Evolutionary conservation across 805 yeast genomes (phyloP).

Genomic region (Wickerhamomyces bovis): DNA sequence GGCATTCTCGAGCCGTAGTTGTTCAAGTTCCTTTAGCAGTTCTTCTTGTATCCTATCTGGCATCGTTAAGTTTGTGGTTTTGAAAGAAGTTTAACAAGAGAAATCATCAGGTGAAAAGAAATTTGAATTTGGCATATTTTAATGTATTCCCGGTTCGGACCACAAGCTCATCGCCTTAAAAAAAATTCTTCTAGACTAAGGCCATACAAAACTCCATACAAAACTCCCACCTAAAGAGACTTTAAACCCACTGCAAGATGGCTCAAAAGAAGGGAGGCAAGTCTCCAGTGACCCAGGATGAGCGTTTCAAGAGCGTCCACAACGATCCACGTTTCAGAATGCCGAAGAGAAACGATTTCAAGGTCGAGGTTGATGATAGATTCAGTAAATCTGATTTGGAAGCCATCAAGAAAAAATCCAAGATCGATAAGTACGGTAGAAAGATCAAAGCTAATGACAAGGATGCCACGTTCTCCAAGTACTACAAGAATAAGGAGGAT

Average conservation of each 20-base stretch:
- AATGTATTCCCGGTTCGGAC: neutral
- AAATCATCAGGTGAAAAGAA: neutral
- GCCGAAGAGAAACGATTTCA: constrained; percentile 62
- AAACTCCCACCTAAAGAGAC: too few species aligned
- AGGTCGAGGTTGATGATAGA: constrained; percentile 79
- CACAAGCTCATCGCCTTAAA: constrained; percentile 7
- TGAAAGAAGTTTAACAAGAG: neutral
- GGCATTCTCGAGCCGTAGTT: constrained; percentile 14
- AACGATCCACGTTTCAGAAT: constrained; percentile 83
- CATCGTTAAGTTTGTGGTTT: neutral
- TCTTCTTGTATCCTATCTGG: neutral
- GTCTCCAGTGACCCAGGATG: constrained; percentile 44
- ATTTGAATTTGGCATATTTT: neutral
- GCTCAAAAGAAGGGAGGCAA: constrained; percentile 7
- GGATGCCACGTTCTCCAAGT: constrained; percentile 27
- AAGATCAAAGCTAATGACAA: constrained; percentile 43
- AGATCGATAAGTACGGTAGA: constrained; percentile 86
- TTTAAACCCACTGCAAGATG: constrained; percentile 6
- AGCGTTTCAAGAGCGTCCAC: constrained; percentile 72
- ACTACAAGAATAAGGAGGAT: constrained; percentile 37
- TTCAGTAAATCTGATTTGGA: constrained; percentile 60
- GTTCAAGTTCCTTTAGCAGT: constrained; percentile 5
- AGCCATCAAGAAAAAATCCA: constrained; percentile 49
- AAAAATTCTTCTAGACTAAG: neutral
- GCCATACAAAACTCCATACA: neutral